Base-by-base conservation (phyloP, 169 alveolate species). In the Babesia bovis region DNA sequence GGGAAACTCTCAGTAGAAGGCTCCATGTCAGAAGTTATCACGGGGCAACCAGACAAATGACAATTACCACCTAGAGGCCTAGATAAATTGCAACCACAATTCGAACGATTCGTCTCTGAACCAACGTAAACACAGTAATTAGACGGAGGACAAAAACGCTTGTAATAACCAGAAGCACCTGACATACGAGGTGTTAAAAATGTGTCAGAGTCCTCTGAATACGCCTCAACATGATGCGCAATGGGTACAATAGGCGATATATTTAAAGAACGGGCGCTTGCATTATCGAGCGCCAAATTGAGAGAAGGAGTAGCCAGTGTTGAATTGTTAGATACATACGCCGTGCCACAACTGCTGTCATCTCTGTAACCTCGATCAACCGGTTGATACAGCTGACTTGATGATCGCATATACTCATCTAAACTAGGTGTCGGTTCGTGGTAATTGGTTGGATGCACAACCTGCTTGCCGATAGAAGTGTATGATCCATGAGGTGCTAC, bases 81-180 rank as follows among this genome's bases (percentile, higher is more conserved):
- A 2, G 38, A 13, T 53, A 68, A 32, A 44, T 68, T 69, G 52
- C 86, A 78, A 23, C 71, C 72, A 53, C 86, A 78, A 10, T 35
- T 42, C 21, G 32, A 28, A 41, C 26, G 30, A 42, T 78, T 78
- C 33, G 71, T 55, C 49, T 78, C 86, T 5, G 82, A 63, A 26
- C 86, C 86, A 7, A 69, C 65, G 50, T 78, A 78, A 21, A 78
- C 86, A 56, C 86, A 78, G 61, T 78, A 78, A 60, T 78, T 78
- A 2, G 81, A 49, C n/a, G 58, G 21, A 5, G 51, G 47, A 17
- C 23, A 32, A 50, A 4, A 69, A 12, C 41, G 53, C 28, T 47
- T 49, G 42, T 33, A 17, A 63, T 55, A 21, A 50, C 47, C 25
- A 21, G 55, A 13, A 25, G 19, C 21, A 56, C 44, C 57, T 15